Percentiles rank a stretch among this genome's conserved stretches.
Evolutionary conservation across 345 rosid species (phyloP).

Genomic region (Murraya paniculata): DNA sequence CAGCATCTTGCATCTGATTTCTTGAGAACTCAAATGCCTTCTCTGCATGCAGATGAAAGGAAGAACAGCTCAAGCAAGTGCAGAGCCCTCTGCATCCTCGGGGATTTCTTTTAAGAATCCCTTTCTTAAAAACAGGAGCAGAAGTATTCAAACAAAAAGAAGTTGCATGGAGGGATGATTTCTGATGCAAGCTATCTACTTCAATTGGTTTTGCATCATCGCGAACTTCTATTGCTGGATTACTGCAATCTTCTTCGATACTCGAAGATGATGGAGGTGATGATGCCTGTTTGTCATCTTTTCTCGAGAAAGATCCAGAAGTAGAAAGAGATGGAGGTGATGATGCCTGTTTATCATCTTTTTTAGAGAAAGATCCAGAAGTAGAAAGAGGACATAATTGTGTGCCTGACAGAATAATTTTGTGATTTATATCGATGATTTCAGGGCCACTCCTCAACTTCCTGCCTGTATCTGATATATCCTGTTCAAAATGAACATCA

Average conservation of each 20-base stretch:
- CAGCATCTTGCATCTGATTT: conserved; percentile 74
- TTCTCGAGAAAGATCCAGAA: conserved; percentile 19
- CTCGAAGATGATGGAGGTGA: conserved; percentile 14
- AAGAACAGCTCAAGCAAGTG: conserved; percentile 67
- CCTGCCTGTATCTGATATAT: conserved; percentile 21
- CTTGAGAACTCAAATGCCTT: conserved; percentile 77
- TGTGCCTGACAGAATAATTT: conserved; percentile 12
- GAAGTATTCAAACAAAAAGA: conserved; percentile 21
- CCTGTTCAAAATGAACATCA: conserved; percentile 27
- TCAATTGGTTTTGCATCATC: conserved; percentile 17
- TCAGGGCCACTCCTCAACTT: conserved; percentile 11
- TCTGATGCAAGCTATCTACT: conserved; percentile 17
- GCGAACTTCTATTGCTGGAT: background rate
- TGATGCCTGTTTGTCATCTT: conserved; percentile 2
- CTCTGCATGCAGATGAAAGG: conserved; percentile 67
- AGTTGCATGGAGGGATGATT: conserved; percentile 20
- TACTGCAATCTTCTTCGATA: conserved; percentile 12
- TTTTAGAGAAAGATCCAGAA: too few species aligned
- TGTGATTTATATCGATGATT: conserved; percentile 3
- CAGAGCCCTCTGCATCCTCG: conserved; percentile 76
- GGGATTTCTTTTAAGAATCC: conserved; percentile 61
- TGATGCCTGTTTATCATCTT: too few species aligned
- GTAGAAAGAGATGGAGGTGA: too few species aligned
- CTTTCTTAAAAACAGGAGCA: conserved; percentile 34
- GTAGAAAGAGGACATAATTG: conserved; percentile 17